phyloP scores from a whole-genome alignment of 1,139 yeast species.

The Lizanozyma gosingica region DNA sequence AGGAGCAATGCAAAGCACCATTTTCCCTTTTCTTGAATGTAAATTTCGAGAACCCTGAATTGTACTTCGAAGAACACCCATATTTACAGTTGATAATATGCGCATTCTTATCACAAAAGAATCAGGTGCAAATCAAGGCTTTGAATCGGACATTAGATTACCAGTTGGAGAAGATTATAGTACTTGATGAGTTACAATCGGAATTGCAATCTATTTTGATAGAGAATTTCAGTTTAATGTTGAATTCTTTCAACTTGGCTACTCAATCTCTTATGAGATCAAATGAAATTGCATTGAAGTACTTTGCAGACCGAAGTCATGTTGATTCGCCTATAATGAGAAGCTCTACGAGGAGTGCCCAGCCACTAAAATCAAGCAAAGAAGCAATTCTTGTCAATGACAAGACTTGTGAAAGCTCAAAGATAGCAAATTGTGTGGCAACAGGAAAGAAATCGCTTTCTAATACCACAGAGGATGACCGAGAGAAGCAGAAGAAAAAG shows the following conservation, averaged over 20 bases:
- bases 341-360: not conserved
- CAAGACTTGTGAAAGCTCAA: too few relatives aligned
- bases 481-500: not conserved
- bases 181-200: conserved; percentile 14
- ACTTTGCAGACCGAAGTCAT: not conserved
- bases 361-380: not conserved
- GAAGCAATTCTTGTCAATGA: not conserved
- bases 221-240: conserved; percentile 13
- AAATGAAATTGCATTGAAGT: not conserved
- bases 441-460: not conserved
- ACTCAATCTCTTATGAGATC: conserved; percentile 10
- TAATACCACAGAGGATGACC: not conserved
- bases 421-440: not conserved
- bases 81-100: conserved; percentile 19
- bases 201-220: conserved; percentile 16
- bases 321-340: conserved; percentile 10
- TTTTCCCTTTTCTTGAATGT: conserved; percentile 59
- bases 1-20: conserved; percentile 54
- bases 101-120: conserved; percentile 20
- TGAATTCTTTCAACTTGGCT: conserved; percentile 14
- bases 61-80: conserved; percentile 18
- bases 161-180: conserved; percentile 18
- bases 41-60: conserved; percentile 9
- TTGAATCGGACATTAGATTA: conserved; percentile 16
- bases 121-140: conserved; percentile 21